Conservation (phyloP, 768 basidiomycete species). For the Fomitopsis pulvina region DNA sequence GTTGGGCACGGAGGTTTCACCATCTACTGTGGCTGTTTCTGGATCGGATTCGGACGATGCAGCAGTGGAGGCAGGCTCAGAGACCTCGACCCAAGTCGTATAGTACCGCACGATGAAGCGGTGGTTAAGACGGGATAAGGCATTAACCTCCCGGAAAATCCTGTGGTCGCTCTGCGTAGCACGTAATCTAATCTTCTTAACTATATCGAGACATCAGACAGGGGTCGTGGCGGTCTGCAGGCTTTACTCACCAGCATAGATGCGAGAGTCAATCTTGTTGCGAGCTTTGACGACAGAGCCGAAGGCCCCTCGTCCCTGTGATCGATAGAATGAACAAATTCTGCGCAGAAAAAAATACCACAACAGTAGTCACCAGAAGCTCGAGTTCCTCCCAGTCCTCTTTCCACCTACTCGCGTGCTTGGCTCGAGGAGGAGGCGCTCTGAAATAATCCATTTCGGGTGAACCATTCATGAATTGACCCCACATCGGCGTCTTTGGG, state of each 20-base stretch:
- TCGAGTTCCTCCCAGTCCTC: constrained; percentile 95
- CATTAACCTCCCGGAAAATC: constrained; percentile 88
- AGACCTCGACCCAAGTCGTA: constrained; percentile 83
- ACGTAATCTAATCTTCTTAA: constrained; percentile 85
- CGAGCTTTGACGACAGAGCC: constrained; percentile 94
- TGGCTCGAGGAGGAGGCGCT: constrained; percentile 29
- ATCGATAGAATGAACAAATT: constrained; percentile 1
- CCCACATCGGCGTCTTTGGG: constrained; percentile 45
- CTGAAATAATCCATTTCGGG: constrained; percentile 65
- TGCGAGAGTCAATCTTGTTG: constrained; percentile 79
- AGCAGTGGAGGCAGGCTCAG: constrained; percentile 44
- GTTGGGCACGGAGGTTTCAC: constrained; percentile 50
- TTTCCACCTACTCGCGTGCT: constrained; percentile 76
- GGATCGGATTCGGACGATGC: constrained; percentile 31
- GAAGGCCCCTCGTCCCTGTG: constrained; percentile 81
- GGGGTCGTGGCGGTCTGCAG: neutral
- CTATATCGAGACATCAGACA: constrained; percentile 26
- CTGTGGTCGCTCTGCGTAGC: constrained; percentile 75
- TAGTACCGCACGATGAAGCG: constrained; percentile 89
- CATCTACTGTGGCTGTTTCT: constrained; percentile 32
- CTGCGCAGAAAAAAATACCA: neutral
- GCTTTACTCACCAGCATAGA: constrained; percentile 61
- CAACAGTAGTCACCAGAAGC: constrained; percentile 44
- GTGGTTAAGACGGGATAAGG: constrained; percentile 81
- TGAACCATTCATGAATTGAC: constrained; percentile 36